phyloP scores from a whole-genome alignment of 2,329 filamentous ascomycete genomes.

The Claviceps humidiphila region DNA sequence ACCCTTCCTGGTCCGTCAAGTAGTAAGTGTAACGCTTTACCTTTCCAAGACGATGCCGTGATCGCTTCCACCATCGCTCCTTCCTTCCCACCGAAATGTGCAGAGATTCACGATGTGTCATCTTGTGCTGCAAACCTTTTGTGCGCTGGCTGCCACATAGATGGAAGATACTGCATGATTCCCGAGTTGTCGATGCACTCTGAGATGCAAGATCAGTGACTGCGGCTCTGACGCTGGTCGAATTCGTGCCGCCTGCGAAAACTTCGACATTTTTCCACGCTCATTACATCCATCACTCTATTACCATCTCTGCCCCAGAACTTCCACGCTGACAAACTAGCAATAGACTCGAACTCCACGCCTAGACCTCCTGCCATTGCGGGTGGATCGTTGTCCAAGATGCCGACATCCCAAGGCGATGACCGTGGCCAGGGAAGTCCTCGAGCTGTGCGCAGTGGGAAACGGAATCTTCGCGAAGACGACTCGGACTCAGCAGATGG shows the following conservation, averaged over 20 bases:
- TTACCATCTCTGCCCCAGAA: neutral
- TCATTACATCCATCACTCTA: neutral
- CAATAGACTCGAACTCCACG: neutral
- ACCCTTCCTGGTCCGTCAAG: neutral
- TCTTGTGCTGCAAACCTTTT: neutral
- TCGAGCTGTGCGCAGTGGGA: constrained; percentile 16
- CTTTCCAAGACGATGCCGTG: neutral
- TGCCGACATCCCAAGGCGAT: neutral
- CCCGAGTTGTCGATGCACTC: neutral
- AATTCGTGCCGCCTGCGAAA: neutral
- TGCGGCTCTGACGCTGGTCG: neutral
- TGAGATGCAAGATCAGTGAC: neutral
- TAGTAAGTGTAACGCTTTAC: neutral
- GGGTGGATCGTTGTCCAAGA: neutral
- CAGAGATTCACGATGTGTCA: neutral
- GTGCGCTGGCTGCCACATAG: neutral
- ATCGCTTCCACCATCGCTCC: neutral
- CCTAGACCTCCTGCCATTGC: neutral
- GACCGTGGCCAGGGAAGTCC: constrained; percentile 4
- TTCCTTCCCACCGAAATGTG: neutral
- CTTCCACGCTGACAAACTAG: neutral
- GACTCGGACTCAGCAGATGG: constrained; percentile 7
- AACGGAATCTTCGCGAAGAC: constrained; percentile 15
- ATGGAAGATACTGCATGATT: neutral
- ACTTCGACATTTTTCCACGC: neutral